Conservation (phyloP, 257 asterid species). For the Cinchona pubescens region DNA sequence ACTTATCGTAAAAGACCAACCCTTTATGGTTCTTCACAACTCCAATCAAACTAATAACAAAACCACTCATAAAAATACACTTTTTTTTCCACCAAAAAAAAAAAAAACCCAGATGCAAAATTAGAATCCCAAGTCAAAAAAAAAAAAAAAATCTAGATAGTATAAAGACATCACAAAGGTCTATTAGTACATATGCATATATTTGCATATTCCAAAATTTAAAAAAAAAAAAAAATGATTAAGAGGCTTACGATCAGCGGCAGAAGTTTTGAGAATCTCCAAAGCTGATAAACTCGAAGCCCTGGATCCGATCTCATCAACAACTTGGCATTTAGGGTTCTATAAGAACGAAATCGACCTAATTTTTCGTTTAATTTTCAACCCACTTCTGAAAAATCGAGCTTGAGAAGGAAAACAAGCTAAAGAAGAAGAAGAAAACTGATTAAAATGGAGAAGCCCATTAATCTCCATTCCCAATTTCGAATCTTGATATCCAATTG, state of each 20-base stretch:
- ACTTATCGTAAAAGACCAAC: background rate
- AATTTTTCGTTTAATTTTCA: conserved; percentile 30
- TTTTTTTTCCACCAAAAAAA: background rate
- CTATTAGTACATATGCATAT: too few relatives aligned
- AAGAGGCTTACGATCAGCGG: conserved; percentile 66
- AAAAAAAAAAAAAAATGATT: background rate
- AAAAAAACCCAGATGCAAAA: background rate
- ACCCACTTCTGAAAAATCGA: conserved; percentile 15
- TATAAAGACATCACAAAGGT: background rate
- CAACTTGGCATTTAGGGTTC: conserved; percentile 48
- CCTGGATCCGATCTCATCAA: conserved; percentile 32
- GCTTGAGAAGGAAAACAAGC: conserved; percentile 31
- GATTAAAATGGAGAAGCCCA: conserved; percentile 8
- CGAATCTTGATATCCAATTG: conserved; percentile 10
- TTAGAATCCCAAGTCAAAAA: background rate
- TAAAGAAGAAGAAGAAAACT: conserved; percentile 29
- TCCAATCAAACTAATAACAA: background rate
- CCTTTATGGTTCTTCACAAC: background rate
- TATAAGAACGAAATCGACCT: conserved; percentile 30
- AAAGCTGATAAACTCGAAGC: conserved; percentile 63
- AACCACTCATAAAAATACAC: background rate
- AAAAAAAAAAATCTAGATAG: background rate
- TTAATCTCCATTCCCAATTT: conserved; percentile 2
- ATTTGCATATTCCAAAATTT: background rate
- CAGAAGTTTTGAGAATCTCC: conserved; percentile 73